Conservation (phyloP, 257 asterid species). For the Avicennia marina region DNA sequence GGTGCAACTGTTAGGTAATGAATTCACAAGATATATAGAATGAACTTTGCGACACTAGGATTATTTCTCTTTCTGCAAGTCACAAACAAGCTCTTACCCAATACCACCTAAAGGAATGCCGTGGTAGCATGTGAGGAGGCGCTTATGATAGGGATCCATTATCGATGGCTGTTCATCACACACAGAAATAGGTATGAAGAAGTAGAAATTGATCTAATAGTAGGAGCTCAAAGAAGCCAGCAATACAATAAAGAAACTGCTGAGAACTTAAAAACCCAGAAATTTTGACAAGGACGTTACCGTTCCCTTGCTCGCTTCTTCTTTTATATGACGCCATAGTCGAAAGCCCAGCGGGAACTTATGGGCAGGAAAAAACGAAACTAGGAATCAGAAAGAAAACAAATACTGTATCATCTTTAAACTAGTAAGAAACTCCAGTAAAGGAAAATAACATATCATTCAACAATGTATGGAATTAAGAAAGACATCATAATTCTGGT, state of each 20-base stretch:
- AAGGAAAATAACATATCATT: background rate
- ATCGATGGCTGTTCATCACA: slow-evolving; percentile 44
- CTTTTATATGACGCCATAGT: slow-evolving; percentile 29
- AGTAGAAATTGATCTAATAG: background rate
- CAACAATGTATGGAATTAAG: background rate
- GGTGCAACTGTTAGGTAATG: background rate
- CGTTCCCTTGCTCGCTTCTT: slow-evolving; percentile 42
- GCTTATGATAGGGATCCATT: slow-evolving; percentile 74
- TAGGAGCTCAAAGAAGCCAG: background rate
- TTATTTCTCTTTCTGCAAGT: background rate
- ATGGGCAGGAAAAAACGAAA: slow-evolving; percentile 1
- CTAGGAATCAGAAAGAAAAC: slow-evolving; percentile 6
- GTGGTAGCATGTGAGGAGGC: slow-evolving; percentile 67
- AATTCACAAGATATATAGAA: background rate
- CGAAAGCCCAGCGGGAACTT: slow-evolving; percentile 46
- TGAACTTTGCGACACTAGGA: background rate
- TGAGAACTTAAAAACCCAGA: background rate
- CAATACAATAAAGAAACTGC: background rate
- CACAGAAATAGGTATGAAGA: background rate
- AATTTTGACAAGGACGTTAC: slow-evolving; percentile 15
- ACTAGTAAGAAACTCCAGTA: background rate
- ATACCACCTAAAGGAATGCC: slow-evolving; percentile 97
- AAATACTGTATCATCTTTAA: background rate
- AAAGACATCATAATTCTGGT: background rate
- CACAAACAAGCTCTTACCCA: slow-evolving; percentile 47